Base-by-base conservation (phyloP, 306 rosid genomes). In the Ceratonia siliqua region DNA sequence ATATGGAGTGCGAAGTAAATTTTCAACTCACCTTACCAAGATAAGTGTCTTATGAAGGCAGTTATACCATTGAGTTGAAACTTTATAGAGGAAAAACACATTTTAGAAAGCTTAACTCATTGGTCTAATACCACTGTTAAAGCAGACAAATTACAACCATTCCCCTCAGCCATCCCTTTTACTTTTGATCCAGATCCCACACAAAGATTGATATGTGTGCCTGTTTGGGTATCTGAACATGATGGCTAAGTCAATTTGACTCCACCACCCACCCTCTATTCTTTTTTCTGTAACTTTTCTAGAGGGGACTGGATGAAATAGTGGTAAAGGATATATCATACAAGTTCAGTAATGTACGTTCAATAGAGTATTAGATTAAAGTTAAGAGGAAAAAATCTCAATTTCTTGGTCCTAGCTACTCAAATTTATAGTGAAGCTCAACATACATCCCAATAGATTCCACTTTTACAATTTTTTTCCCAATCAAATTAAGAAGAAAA, bases 81-180 rank as follows among this genome's bases (percentile, higher is more conserved):
- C 11, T 13, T 53, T 75, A 11, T 17, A n/a, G 54, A 62, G 30
- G 39, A 10, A 78, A 59, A 68, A n/a, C 42, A 49, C 56, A 70
- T 39, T n/a, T 22, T 11, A 68, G 17, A 48, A 55, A 68, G 45
- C 45, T 54, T 68, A 11, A 10, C 43, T 41, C 63, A 48, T 17
- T 30, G 32, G 5, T 11, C 24, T 68, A 48, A 66, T 30, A 21
- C 9, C 58, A 43, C 2, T n/a, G 5, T 35, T n/a, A 42, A 24
- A 35, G 43, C 73, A 64, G 17, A 54, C 38, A 76, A 18, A 39
- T 54, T 28, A 53, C 45, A 8, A 28, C 32, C 42, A 28, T 28
- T 53, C 80, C 20, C 56, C 20, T 67, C 49, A 13, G 48, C 18
- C 66, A 66, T n/a, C 63, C 11, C 41, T 67, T 20, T 42, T 39